These are phyloP conservation scores for Elsinoe ampelina DNA, from an alignment of 2,329 filamentous ascomycete genomes.

Conservation along the genomic window DNA sequence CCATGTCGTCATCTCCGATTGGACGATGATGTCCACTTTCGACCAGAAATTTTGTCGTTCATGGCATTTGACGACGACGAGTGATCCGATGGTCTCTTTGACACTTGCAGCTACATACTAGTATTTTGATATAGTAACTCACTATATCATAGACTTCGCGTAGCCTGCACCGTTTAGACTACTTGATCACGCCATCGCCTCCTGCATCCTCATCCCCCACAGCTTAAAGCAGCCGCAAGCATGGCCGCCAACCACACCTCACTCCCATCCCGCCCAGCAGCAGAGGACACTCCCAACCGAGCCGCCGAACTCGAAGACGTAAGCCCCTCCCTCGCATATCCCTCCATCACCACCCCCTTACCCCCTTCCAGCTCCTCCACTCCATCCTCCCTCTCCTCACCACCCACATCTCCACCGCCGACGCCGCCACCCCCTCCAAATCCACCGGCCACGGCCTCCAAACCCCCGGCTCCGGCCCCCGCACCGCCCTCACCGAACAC, in stretches of 20 bases:
- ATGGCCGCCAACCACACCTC: conserved; percentile 22
- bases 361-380: conserved; percentile 49
- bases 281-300: conserved; percentile 19
- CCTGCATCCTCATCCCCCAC: background rate
- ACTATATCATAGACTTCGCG: background rate
- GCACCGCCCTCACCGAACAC: conserved; percentile 35
- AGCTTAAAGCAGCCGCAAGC: background rate
- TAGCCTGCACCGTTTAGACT: background rate
- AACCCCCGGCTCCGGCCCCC: conserved; percentile 53
- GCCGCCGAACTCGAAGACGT: conserved; percentile 31
- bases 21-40: conserved; percentile 2
- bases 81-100: background rate
- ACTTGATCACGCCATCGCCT: background rate
- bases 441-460: conserved; percentile 47
- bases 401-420: conserved; percentile 61
- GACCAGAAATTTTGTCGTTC: background rate
- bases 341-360: background rate
- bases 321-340: background rate
- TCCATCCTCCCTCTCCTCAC: conserved; percentile 60
- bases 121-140: too few species aligned
- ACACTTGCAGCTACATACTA: background rate
- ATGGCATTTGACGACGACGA: background rate
- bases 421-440: conserved; percentile 51
- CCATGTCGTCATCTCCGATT: conserved; percentile 9
- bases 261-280: conserved; percentile 16